Evolutionary conservation across 768 basidiomycete species (phyloP), one percentile per base, ranked within the genome.

Genomic region (Hysterangium stoloniferum): DNA sequence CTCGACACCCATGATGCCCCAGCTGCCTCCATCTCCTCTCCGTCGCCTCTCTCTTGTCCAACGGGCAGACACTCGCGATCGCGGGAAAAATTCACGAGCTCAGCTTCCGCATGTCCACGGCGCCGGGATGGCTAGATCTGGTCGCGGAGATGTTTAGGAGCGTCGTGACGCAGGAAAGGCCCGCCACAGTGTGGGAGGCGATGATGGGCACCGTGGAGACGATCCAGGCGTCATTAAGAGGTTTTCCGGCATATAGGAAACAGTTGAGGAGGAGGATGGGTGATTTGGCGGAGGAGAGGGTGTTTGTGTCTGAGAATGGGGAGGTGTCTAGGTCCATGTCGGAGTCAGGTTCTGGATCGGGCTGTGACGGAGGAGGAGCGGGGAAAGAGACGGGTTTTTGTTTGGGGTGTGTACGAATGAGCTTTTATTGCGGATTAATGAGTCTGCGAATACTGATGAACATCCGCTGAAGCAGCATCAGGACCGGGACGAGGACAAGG

Each of bases 81-180:
- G 76, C 86, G 6, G 59, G 60, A 11, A 66, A 78, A 46, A 84
- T 90, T 80, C 67, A 72, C 32, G 78, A 79, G 38, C 78, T 84
- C 50, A 79, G 84, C 55, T 76, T 79, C 42, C 71, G 88, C 28
- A 80, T 78, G 2, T 86, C 86, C 1, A 82, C 82, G 9, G 79
- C 81, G 1, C 77, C 81, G 0, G 74, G 79, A 4, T 90, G 86
- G 86, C 62, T 88, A 22, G 66, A 66, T n/a, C n/a, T n/a, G n/a
- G n/a, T n/a, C n/a, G n/a, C n/a, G n/a, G n/a, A n/a, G n/a, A n/a
- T n/a, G n/a, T n/a, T n/a, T n/a, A n/a, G n/a, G n/a, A n/a, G n/a
- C n/a, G n/a, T n/a, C n/a, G n/a, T n/a, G n/a, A n/a, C n/a, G n/a
- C n/a, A 3, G 69, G 82, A 19, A 59, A 68, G 32, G 75, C 77